These are phyloP conservation scores for Scheffersomyces illinoinensis DNA, from an alignment of 1,139 yeast genomes.

Conservation along the genomic window DNA sequence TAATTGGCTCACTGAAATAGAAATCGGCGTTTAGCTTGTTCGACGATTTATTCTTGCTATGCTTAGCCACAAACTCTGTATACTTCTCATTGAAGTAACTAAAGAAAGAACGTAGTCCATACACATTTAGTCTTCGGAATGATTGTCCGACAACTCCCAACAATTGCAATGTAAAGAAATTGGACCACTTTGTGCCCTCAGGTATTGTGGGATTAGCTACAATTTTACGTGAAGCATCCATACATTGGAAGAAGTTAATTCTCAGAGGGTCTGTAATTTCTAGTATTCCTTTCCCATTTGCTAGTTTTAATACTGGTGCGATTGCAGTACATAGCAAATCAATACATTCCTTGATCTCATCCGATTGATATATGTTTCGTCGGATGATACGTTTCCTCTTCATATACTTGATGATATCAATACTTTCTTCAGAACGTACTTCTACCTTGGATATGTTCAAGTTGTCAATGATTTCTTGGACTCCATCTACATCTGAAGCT, in stretches of 20 bases:
- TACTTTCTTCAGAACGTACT: slow-evolving; percentile 80
- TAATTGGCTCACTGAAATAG: slow-evolving; percentile 52
- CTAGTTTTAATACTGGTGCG: slow-evolving; percentile 61
- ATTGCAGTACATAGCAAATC: slow-evolving; percentile 52
- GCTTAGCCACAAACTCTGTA: slow-evolving; percentile 59
- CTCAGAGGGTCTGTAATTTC: slow-evolving; percentile 63
- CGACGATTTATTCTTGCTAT: slow-evolving; percentile 47
- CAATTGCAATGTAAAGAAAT: slow-evolving; percentile 59
- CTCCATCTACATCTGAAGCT: slow-evolving; percentile 81
- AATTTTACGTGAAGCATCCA: slow-evolving; percentile 66
- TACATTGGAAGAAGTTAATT: slow-evolving; percentile 70
- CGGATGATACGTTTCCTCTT: slow-evolving; percentile 67
- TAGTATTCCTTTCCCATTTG: slow-evolving; percentile 63
- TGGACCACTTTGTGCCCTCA: slow-evolving; percentile 73
- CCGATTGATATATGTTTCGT: slow-evolving; percentile 52
- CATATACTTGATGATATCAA: slow-evolving; percentile 79
- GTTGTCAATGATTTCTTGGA: slow-evolving; percentile 79
- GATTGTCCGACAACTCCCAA: slow-evolving; percentile 78
- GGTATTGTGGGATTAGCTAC: slow-evolving; percentile 52
- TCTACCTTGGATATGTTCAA: slow-evolving; percentile 76
- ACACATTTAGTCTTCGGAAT: slow-evolving; percentile 66
- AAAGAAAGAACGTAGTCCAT: slow-evolving; percentile 80
- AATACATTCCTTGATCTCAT: slow-evolving; percentile 54
- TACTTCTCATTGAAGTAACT: slow-evolving; percentile 60
- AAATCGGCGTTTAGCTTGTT: slow-evolving; percentile 65